phyloP scores from a whole-genome alignment of 345 rosid genomes.

The Punica granatum region DNA sequence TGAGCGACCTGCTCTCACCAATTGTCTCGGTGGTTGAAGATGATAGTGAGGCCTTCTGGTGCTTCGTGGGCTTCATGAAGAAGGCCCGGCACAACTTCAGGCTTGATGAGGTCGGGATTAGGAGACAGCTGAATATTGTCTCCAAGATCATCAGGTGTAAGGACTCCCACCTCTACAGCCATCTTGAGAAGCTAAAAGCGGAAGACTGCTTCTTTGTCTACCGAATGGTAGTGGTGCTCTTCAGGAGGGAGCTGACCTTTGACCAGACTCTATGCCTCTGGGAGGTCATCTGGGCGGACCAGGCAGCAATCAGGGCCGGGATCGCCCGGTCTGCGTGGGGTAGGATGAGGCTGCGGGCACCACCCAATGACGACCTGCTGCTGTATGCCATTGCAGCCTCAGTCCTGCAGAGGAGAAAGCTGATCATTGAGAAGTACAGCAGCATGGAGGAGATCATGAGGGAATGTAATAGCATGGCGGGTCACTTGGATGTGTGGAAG shows the following conservation, averaged over 20 bases:
- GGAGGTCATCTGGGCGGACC: conserved; percentile 99
- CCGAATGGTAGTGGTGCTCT: conserved; percentile 91
- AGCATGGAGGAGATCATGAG: conserved; percentile 96
- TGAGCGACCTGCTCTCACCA: conserved; percentile 93
- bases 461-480: conserved; percentile 92
- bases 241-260: conserved; percentile 70
- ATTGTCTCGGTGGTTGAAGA: conserved; percentile 68
- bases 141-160: conserved; percentile 81
- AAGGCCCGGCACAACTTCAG: conserved; percentile 90
- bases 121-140: conserved; percentile 69
- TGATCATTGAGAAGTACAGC: conserved; percentile 77
- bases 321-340: conserved; percentile 77
- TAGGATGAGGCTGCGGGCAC: conserved; percentile 76
- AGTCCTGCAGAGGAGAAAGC: conserved; percentile 87
- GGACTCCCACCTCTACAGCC: conserved; percentile 71
- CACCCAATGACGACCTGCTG: conserved; percentile 83
- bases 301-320: conserved; percentile 73
- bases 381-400: conserved; percentile 93
- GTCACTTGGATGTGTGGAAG: conserved; percentile 89
- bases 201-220: conserved; percentile 92
- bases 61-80: conserved; percentile 89
- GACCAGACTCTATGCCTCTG: conserved; percentile 90
- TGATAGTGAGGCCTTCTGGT: conserved; percentile 83
- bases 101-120: conserved; percentile 88
- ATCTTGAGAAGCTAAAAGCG: conserved; percentile 87